Base-by-base conservation (phyloP, 306 rosid species). In the Arachis hypogaea region DNA sequence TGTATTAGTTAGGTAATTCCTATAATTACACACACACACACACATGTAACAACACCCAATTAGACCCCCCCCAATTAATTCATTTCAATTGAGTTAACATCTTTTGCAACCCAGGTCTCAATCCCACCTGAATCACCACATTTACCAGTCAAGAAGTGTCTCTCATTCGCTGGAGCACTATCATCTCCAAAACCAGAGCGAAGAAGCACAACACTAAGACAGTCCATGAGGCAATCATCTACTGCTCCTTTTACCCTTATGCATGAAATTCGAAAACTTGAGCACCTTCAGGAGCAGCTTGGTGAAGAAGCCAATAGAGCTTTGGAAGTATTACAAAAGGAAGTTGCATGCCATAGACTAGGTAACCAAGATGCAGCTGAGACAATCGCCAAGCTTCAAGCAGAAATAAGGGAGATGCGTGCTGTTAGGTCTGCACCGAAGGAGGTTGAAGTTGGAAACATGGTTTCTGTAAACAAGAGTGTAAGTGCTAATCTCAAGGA, bases 301-400 rank as follows among this genome's bases (percentile, higher is more conserved):
- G 99, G 99, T 56, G 96, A 95, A 76, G 99, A 95, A 84, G 99
- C 99, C 62, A 95, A 92, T 69, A 77, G 97, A 77, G 99, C 99
- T 30, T 86, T 95, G 66, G 98, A 92, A 85, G 97, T 95, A 64
- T 73, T 95, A 60, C 99, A 95, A 72, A 95, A 95, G 84, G 98
- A 95, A 83, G 99, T 95, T 71, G 97, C 97, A 73, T 95, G 99
- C 76, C 99, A 95, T 80, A 90, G 99, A 76, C 84, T 88, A 57
- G 99, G 99, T 50, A 95, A 95, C 79, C 98, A 95, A 86, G 98
- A 92, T 87, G 99, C 99, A 64, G 99, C 98, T 38, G 98, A 95
- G 82, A 95, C 99, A 67, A 92, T 95, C 79, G 99, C 99, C 28
- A 95, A 95, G 80, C 79, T 95, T 80, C 99, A 92, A 78, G 88